These are phyloP conservation scores for Turritis glabra DNA, from an alignment of 345 rosid genomes.

Conservation along the genomic window DNA sequence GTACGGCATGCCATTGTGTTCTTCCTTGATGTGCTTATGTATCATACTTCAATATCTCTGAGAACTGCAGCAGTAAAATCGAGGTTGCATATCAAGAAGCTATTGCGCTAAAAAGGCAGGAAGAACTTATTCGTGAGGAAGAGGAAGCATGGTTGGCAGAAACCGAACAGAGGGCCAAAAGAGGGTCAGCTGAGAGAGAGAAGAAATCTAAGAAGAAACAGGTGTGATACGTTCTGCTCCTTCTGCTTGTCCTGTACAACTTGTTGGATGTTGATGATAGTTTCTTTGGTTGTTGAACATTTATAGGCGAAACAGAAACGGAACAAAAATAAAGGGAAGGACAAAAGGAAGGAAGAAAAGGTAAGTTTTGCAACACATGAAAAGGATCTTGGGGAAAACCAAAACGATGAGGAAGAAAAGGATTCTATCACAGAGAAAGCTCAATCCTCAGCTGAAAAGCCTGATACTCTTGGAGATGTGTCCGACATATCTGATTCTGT, in stretches of 20 bases:
- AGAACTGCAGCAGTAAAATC: slow-evolving; percentile 71
- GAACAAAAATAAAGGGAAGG: slow-evolving; percentile 80
- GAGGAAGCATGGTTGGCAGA: slow-evolving; percentile 91
- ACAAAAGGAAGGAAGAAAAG: slow-evolving; percentile 75
- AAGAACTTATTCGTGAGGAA: slow-evolving; percentile 98
- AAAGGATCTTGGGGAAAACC: slow-evolving; percentile 50
- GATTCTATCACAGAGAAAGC: slow-evolving; percentile 47
- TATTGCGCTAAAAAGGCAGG: slow-evolving; percentile 93
- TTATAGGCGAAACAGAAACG: slow-evolving; percentile 83
- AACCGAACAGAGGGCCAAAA: slow-evolving; percentile 85
- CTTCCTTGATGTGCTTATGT: slow-evolving; percentile 3
- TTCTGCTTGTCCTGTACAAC: slow-evolving; percentile 3
- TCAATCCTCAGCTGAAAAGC: slow-evolving; percentile 57
- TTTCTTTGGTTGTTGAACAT: slow-evolving; percentile 22
- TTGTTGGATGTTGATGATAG: slow-evolving; percentile 23
- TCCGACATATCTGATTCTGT: slow-evolving; percentile 84
- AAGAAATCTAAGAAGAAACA: slow-evolving; percentile 93
- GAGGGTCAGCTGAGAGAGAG: slow-evolving; percentile 72
- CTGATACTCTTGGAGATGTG: slow-evolving; percentile 63
- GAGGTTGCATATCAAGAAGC: slow-evolving; percentile 99
- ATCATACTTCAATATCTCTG: slow-evolving; percentile 16
- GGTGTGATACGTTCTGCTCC: slow-evolving; percentile 42
- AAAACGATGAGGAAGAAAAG: slow-evolving; percentile 46
- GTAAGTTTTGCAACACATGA: slow-evolving; percentile 37
- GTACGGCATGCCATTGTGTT: neutral